Base-by-base conservation (phyloP, 371 early-diverging fungal genomes). In the Batkoa obscura region DNA sequence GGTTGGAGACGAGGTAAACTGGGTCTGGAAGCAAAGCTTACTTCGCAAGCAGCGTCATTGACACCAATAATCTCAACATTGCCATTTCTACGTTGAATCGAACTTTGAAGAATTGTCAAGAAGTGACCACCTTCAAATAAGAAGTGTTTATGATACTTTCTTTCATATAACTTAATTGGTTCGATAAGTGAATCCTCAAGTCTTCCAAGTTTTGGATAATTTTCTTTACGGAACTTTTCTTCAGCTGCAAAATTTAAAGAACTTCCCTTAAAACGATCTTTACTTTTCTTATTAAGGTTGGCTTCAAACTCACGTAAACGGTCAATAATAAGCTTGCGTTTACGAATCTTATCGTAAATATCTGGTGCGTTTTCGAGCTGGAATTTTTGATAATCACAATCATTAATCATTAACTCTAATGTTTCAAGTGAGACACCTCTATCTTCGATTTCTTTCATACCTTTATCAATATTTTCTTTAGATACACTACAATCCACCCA, bases 251-350 rank as follows among this genome's bases (percentile, higher is more conserved):
- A 34, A 3, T 12, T 31, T 5, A 50, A 3, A n/a, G 50, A 50
- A n/a, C 36, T 50, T 17, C 50, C 50, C 50, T 50, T 50, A 34
- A 50, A 50, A 13, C 50, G 17, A 36, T 50, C 50, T 13, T 31
- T 34, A 3, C 32, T 4, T 17, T 50, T 17, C n/a, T n/a, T n/a
- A n/a, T n/a, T n/a, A n/a, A n/a, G n/a, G 34, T 36, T 31, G 50
- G 50, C 30, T 15, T 50, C 50, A n/a, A 50, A 50, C 50, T 50
- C 50, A 34, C 50, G 50, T 15, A 50, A 34, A 17, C 34, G 15
- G 30, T 50, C 50, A 34, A 50, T 50, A 12, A 50, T 31, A 34
- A 5, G 8, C 50, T 50, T 50, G 34, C 50, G 50, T 8, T 34
- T 17, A 3, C 15, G 31, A 34, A 50, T 50, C 30, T 36, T 50